phyloP scores from a whole-genome alignment of 495 filamentous ascomycete genomes.

The Jackrogersella multiformis region DNA sequence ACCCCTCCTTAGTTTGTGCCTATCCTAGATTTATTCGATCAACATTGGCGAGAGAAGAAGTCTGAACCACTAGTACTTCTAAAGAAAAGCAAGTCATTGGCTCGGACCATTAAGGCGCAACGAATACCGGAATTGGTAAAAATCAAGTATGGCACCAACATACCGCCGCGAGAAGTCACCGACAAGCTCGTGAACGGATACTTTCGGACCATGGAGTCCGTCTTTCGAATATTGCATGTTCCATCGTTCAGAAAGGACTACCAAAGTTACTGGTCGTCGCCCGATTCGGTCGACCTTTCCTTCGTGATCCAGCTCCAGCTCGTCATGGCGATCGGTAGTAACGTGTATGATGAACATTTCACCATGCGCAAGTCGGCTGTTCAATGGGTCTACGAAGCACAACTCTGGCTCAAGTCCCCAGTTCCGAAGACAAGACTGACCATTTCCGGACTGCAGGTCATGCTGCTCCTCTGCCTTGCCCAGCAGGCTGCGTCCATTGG shows the following conservation, averaged over 20 bases:
- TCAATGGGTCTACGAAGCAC: constrained; percentile 64
- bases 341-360: constrained; percentile 50
- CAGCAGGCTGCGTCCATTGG: constrained; percentile 57
- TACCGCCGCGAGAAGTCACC: constrained; percentile 51
- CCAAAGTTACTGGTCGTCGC: constrained; percentile 40
- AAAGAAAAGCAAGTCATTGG: constrained; percentile 58
- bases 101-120: constrained; percentile 56
- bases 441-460: constrained; percentile 56
- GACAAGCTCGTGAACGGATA: constrained; percentile 49
- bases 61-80: constrained; percentile 49
- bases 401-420: constrained; percentile 61
- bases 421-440: constrained; percentile 58
- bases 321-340: constrained; percentile 61
- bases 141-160: constrained; percentile 41
- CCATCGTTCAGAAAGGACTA: constrained; percentile 51
- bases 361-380: constrained; percentile 57
- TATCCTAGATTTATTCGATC: constrained; percentile 51
- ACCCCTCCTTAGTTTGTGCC: constrained; percentile 49
- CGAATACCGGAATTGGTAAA: constrained; percentile 40
- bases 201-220: constrained; percentile 39
- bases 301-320: constrained; percentile 64
- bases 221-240: constrained; percentile 57
- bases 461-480: constrained; percentile 59
- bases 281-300: constrained; percentile 25
- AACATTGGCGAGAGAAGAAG: constrained; percentile 44